Evolutionary conservation across 1,284 basidiomycete species (phyloP).

Genomic region (Chondrostereum purpureum): DNA sequence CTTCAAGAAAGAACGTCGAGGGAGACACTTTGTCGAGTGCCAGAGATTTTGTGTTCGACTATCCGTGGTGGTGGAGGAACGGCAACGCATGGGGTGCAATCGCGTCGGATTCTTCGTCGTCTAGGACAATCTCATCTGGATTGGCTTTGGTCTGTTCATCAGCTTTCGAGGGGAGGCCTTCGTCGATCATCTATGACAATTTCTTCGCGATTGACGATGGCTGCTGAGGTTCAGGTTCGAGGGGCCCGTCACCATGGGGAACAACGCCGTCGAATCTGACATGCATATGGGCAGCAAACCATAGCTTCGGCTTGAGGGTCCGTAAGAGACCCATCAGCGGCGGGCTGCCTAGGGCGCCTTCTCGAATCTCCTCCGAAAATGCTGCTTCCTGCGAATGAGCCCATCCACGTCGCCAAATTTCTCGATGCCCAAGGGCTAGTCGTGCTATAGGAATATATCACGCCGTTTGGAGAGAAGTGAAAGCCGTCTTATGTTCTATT

Average conservation of each 20-base stretch:
- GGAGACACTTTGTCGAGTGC: slow-evolving; percentile 93
- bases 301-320: slow-evolving; percentile 78
- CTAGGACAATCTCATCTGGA: slow-evolving; percentile 64
- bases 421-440: slow-evolving; percentile 91
- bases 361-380: slow-evolving; percentile 72
- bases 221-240: too few relatives aligned
- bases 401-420: slow-evolving; percentile 66
- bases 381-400: slow-evolving; percentile 76
- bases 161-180: too few relatives aligned
- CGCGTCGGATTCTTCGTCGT: slow-evolving; percentile 59
- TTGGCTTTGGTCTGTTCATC: too few relatives aligned
- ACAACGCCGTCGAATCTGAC: slow-evolving; percentile 74
- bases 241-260: slow-evolving; percentile 36
- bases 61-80: slow-evolving; percentile 24
- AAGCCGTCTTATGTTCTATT: slow-evolving; percentile 80
- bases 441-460: slow-evolving; percentile 89
- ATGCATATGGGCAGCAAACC: slow-evolving; percentile 96
- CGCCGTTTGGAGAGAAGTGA: slow-evolving; percentile 58
- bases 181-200: too few relatives aligned
- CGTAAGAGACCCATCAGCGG: slow-evolving; percentile 78
- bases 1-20: slow-evolving; percentile 79
- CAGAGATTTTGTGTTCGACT: slow-evolving; percentile 72
- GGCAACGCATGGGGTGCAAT: slow-evolving; percentile 61
- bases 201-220: too few relatives aligned
- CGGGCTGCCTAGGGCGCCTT: slow-evolving; percentile 80